phyloP scores from a whole-genome alignment of 306 rosid genomes.

The Pyrus communis region DNA sequence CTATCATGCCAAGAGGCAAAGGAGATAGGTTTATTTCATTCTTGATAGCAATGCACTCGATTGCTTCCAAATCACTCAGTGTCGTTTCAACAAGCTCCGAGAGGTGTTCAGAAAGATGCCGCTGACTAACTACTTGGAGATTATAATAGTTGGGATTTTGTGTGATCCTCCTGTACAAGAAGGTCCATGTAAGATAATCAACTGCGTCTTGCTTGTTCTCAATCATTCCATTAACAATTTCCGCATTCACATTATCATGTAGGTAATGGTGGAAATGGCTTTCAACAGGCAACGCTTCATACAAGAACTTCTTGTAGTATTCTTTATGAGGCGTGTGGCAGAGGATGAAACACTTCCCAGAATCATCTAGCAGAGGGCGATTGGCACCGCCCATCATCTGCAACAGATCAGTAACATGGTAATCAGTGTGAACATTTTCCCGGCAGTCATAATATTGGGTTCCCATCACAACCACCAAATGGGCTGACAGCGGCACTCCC shows the following conservation, averaged over 20 bases:
- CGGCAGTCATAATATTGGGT: conserved; percentile 79
- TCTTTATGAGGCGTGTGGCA: conserved; percentile 86
- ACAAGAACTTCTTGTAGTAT: conserved; percentile 79
- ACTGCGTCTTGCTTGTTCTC: conserved; percentile 91
- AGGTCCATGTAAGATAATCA: conserved; percentile 89
- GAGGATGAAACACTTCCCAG: conserved; percentile 86
- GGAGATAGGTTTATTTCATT: conserved; percentile 76
- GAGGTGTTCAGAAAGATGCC: conserved; percentile 86
- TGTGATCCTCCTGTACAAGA: conserved; percentile 81
- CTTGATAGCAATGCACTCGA: conserved; percentile 63
- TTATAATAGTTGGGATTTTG: conserved; percentile 88
- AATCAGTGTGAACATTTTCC: conserved; percentile 76
- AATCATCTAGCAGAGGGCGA: conserved; percentile 71
- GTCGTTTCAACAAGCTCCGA: conserved; percentile 82
- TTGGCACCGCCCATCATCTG: conserved; percentile 97
- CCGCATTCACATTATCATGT: conserved; percentile 75
- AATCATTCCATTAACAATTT: conserved; percentile 67
- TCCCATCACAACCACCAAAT: conserved; percentile 88
- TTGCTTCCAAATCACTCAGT: conserved; percentile 67
- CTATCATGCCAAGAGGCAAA: conserved; percentile 73
- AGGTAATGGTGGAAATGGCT: conserved; percentile 79
- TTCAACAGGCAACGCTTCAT: conserved; percentile 84
- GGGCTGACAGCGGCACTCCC: conserved; percentile 71
- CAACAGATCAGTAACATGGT: conserved; percentile 76
- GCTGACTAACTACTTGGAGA: conserved; percentile 83